Evolutionary conservation across 148 eudicot species (phyloP).

Genomic region (Rhododendron molle): DNA sequence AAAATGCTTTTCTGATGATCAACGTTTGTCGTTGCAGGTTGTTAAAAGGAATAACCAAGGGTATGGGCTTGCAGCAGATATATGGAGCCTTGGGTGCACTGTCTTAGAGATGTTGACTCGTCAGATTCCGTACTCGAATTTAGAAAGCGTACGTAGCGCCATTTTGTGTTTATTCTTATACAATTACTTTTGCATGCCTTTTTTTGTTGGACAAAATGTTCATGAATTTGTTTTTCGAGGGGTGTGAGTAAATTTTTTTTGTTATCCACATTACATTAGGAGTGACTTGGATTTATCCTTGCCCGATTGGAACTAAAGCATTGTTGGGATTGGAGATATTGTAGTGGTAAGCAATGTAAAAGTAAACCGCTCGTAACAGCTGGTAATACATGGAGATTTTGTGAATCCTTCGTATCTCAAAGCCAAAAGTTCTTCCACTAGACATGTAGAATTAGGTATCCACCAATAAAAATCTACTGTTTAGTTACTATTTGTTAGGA

Average conservation of each 20-base stretch:
- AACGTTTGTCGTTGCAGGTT: constrained; percentile 39
- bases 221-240: background rate
- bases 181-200: background rate
- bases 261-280: background rate
- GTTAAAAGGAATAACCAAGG: constrained; percentile 49
- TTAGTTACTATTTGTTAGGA: background rate
- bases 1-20: background rate
- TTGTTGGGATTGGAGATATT: background rate
- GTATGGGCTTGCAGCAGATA: constrained; percentile 88
- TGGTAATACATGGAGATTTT: background rate
- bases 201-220: background rate
- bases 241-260: background rate
- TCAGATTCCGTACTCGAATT: constrained; percentile 61
- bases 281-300: background rate
- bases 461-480: background rate
- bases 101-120: constrained; percentile 86
- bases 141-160: constrained; percentile 52
- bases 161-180: background rate
- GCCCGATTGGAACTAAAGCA: background rate
- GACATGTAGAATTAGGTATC: background rate
- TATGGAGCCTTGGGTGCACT: constrained; percentile 97
- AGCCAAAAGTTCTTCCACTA: background rate
- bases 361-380: background rate
- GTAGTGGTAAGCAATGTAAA: background rate
- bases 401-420: background rate